Base-by-base conservation (phyloP, 495 filamentous ascomycete genomes). In the Staphylotrichum longicolle region DNA sequence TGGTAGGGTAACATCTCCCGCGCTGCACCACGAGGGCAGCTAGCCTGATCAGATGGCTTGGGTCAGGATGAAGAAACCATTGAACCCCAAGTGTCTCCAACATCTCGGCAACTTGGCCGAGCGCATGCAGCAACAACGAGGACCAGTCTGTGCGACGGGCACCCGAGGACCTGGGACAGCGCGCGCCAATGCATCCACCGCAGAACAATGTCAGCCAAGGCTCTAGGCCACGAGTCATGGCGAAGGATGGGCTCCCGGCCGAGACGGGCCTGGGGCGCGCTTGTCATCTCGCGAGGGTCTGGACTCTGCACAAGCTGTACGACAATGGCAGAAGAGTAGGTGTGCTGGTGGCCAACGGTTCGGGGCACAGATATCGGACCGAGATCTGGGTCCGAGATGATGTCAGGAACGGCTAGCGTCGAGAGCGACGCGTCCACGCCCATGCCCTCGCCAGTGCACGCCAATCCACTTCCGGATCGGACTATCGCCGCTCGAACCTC, bases 1-100 rank as follows among this genome's bases (percentile, higher is more conserved):
- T 27, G 20, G 20, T 27, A 27, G 58, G 58, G 50, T 60, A 53
- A 53, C 58, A 60, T 60, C 58, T 60, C 58, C 58, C 58, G 58
- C 41, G 27, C 20, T 45, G 45, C 45, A 4, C 34, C 15, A 37
- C 27, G 7, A 57, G 30, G 32, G 42, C 27, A 47, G 42, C 54
- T 57, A 41, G 10, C 56, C 37, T 30, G 33, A 49, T 33, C 6
- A 9, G 15, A 58, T 14, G 20, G 20, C 20, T 39, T 6, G 10
- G 37, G 37, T 2, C 37, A 10, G 37, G 37, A 39, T 6, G 14
- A 41, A 11, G 46, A 12, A 44, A 30, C 46, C 42, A 33, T 50
- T 27, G 7, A 40, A 41, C 27, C 37, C 37, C 57, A 33, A 33
- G 15, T 33, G 47, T 41, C 46, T 42, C 47, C 35, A 35, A 7